These are phyloP conservation scores for Talaromyces rugulosus DNA, from an alignment of 2,329 filamentous ascomycete genomes.

Conservation along the genomic window DNA sequence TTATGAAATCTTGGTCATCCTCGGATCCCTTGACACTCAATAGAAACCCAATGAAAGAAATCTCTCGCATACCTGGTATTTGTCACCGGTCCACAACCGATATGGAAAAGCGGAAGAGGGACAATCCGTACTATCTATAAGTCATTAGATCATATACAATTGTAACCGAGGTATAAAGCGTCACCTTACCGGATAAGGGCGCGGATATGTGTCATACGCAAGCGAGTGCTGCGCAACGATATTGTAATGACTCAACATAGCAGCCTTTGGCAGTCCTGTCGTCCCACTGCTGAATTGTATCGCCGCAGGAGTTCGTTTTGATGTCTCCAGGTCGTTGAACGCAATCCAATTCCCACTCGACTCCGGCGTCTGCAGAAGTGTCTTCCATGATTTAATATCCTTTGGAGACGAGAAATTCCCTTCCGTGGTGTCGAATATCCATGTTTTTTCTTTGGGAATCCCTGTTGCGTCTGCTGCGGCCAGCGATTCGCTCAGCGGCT, in stretches of 20 bases:
- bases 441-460: slow-evolving; percentile 38
- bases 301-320: slow-evolving; percentile 46
- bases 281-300: slow-evolving; percentile 55
- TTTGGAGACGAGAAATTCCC: slow-evolving; percentile 27
- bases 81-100: no score
- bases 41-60: no score
- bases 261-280: slow-evolving; percentile 58
- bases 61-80: no score
- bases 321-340: slow-evolving; percentile 37
- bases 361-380: slow-evolving; percentile 42
- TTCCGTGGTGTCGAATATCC: slow-evolving; percentile 43
- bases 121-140: slow-evolving; percentile 33
- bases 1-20: no score
- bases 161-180: slow-evolving; percentile 47
- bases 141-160: slow-evolving; percentile 46
- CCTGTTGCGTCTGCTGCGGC: slow-evolving; percentile 39
- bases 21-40: no score
- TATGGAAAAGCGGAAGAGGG: slow-evolving; percentile 50
- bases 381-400: slow-evolving; percentile 42
- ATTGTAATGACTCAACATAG: slow-evolving; percentile 55
- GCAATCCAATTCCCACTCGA: slow-evolving; percentile 40
- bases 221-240: slow-evolving; percentile 52
- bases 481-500: slow-evolving; percentile 37
- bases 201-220: slow-evolving; percentile 39
- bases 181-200: slow-evolving; percentile 31